phyloP scores from a whole-genome alignment of 2,329 filamentous ascomycete genomes.

The Myotisia sp. region DNA sequence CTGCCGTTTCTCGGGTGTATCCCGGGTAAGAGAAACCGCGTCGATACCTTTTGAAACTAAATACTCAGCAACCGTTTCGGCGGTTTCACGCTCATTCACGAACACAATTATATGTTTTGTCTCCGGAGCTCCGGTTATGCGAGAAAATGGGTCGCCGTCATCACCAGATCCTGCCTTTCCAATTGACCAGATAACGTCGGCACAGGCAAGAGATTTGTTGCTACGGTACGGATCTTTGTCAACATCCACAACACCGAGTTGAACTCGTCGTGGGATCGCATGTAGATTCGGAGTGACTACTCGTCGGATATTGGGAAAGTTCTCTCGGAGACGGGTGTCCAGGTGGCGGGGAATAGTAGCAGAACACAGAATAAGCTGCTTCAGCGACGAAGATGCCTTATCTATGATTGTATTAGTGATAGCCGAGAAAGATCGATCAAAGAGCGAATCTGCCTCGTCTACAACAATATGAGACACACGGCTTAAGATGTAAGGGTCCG shows the following conservation, averaged over 20 bases:
- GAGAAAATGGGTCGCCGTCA: conserved; percentile 21
- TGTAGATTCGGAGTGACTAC: conserved; percentile 93
- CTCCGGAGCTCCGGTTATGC: conserved; percentile 35
- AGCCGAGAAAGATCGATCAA: conserved; percentile 83
- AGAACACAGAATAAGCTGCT: conserved; percentile 82
- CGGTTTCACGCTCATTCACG: conserved; percentile 88
- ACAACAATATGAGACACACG: conserved; percentile 77
- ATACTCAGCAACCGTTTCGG: conserved; percentile 64
- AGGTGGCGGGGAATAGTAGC: conserved; percentile 87
- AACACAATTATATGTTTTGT: conserved; percentile 85
- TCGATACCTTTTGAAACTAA: conserved; percentile 76
- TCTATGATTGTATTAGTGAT: conserved; percentile 73
- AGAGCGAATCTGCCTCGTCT: conserved; percentile 90
- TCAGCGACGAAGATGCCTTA: conserved; percentile 62
- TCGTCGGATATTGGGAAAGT: conserved; percentile 69
- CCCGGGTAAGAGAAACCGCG: conserved; percentile 69
- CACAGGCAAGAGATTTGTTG: conserved; percentile 85
- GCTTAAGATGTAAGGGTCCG: conserved; percentile 83
- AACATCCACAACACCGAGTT: conserved; percentile 84
- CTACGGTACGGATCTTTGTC: conserved; percentile 85
- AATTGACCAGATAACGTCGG: conserved; percentile 87
- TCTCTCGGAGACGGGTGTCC: conserved; percentile 66
- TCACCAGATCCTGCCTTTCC: conserved; percentile 54
- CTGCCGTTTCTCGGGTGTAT: conserved; percentile 64
- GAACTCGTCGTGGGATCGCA: conserved; percentile 85